Evolutionary conservation across 495 filamentous ascomycete genomes (phyloP), one percentile per base, ranked within the genome.

Genomic region (Hapsidospora chrysogenum): DNA sequence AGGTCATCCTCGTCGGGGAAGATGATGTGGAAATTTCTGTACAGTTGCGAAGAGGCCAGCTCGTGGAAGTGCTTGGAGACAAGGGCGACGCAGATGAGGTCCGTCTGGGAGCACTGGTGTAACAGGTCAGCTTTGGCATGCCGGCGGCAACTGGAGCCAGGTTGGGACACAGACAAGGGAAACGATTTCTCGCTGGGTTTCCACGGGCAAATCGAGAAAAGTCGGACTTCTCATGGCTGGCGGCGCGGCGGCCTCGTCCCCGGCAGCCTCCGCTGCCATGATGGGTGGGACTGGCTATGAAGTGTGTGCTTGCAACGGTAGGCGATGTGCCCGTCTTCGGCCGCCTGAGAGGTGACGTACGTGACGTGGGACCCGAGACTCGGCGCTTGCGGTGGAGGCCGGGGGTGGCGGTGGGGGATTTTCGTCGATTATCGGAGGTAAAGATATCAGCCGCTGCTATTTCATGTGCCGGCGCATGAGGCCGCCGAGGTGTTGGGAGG

Each of bases 1-100:
- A 51, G 47, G 32, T 68, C 64, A 40, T 66, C 60, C 21, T 71
- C 68, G 33, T 71, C 68, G 9, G 60, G 57, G 38, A 72, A 71
- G 31, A 69, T 54, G 34, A 72, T 72, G 35, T 59, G 52, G 40
- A 76, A 66, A 31, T 60, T 63, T 32, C 68, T 66, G 43, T 76
- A 78, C 11, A 78, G 53, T 40, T 68, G 54, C 35, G 61, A 54
- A 35, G 64, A 60, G 16, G 71, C 70, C 25, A 78, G 59, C 9
- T 63, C 52, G 35, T 63, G 58, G 42, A 72, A 74, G 41, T 66
- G 61, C 30, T 47, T 57, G 11, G 61, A 72, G 16, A 76, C 68
- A 10, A 68, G 57, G 10, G 66, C 59, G 26, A 74, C 56, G 30
- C 57, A 56, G 36, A 72, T 59, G 34, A 70, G 60, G 33, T 75